Evolutionary conservation across 257 asterid species (phyloP).

Genomic region (Ehretia macrophylla): DNA sequence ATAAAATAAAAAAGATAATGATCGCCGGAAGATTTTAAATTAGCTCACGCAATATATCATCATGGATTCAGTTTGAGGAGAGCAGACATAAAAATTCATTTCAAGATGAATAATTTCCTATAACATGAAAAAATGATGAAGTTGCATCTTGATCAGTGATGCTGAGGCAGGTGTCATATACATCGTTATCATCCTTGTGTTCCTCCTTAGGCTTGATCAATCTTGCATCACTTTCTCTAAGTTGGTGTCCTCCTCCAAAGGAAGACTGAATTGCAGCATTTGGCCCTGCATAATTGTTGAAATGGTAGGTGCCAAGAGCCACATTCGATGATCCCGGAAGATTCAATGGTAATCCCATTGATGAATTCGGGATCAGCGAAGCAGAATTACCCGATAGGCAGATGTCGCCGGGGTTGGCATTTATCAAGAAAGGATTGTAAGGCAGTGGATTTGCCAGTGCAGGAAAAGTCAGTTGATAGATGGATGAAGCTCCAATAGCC

Average conservation of each 20-base stretch:
- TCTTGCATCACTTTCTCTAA: conserved; percentile 24
- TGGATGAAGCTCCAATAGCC: conserved; percentile 36
- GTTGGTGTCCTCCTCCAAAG: conserved; percentile 11
- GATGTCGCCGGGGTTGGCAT: conserved; percentile 13
- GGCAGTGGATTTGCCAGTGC: conserved; percentile 23
- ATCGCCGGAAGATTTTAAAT: no score
- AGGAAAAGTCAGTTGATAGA: conserved; percentile 38
- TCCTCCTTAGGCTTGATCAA: conserved; percentile 48
- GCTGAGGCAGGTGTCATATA: conserved; percentile 28
- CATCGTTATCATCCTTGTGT: conserved; percentile 27
- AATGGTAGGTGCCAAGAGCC: conserved; percentile 25
- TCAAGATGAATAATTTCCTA: conserved; percentile 19
- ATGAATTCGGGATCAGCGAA: conserved; percentile 22
- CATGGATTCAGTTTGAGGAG: no score
- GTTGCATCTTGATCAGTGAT: conserved; percentile 29
- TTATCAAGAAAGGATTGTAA: conserved; percentile 24
- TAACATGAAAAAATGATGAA: conserved; percentile 22
- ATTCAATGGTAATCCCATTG: conserved; percentile 26
- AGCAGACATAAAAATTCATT: no score
- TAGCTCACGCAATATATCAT: no score
- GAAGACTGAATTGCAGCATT: conserved; percentile 17
- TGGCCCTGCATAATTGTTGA: conserved; percentile 15
- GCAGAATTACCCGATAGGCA: conserved; percentile 22
- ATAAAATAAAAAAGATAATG: no score
- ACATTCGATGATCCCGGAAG: conserved; percentile 16